phyloP scores from a whole-genome alignment of 192 early-diverging fungal genomes.

The Obelidium mucronatum region DNA sequence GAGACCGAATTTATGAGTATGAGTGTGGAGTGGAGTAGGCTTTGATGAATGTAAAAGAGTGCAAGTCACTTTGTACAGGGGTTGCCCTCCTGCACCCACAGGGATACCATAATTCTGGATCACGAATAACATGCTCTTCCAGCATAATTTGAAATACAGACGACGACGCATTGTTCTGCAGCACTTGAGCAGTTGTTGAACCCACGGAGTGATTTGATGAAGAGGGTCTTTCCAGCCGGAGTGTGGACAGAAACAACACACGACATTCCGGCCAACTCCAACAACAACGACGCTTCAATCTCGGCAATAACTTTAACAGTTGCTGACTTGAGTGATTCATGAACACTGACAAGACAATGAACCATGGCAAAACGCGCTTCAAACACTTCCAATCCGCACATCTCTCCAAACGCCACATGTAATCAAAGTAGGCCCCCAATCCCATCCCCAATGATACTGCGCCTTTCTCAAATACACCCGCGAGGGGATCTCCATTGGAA shows the following conservation, averaged over 20 bases:
- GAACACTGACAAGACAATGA: not conserved
- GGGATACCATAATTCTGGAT: slow-evolving; percentile 51
- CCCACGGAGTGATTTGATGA: not conserved
- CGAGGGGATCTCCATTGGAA: slow-evolving; percentile 47
- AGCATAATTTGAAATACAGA: too few relatives aligned
- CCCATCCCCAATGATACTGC: slow-evolving; percentile 55
- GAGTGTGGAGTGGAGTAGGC: not conserved
- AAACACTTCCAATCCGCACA: slow-evolving; percentile 28
- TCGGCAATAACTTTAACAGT: not conserved
- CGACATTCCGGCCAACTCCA: not conserved
- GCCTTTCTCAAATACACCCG: slow-evolving; percentile 48
- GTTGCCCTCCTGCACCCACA: slow-evolving; percentile 43
- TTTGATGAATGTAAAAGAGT: slow-evolving; percentile 14
- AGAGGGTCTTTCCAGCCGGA: slow-evolving; percentile 9
- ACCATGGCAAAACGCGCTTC: slow-evolving; percentile 18
- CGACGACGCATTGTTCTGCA: not conserved
- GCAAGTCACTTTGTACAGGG: slow-evolving; percentile 34
- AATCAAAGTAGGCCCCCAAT: slow-evolving; percentile 50
- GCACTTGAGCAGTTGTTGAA: slow-evolving; percentile 4
- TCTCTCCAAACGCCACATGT: slow-evolving; percentile 39
- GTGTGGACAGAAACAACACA: slow-evolving; percentile 13
- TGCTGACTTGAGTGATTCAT: not conserved
- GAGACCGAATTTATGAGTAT: slow-evolving; percentile 16
- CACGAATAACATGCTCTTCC: slow-evolving; percentile 26
- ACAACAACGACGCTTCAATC: not conserved